Conservation (phyloP, 2,329 filamentous ascomycete species). For the Dactylellina parvicollis region DNA sequence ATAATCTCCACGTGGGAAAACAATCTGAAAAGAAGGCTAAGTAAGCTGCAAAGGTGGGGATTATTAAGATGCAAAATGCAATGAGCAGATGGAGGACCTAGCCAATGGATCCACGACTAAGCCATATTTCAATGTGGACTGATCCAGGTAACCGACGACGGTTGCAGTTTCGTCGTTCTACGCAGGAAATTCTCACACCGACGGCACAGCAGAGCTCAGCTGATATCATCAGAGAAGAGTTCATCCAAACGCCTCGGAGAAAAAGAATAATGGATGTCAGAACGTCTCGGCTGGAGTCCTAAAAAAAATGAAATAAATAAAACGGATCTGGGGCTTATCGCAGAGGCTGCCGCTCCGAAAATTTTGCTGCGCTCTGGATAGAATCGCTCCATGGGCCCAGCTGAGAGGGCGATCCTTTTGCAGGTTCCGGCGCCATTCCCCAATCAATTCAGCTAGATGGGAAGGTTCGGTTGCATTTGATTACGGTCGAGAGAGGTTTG, state of each 20-base stretch:
- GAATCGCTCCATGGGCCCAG: conserved; percentile 28
- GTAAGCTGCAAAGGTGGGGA: conserved; percentile 28
- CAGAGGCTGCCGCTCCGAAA: conserved; percentile 37
- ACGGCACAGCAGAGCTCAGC: conserved; percentile 49
- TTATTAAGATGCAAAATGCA: conserved; percentile 11
- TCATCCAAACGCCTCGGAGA: conserved; percentile 22
- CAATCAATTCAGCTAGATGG: conserved; percentile 36
- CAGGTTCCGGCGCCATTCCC: conserved; percentile 41
- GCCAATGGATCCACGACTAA: conserved; percentile 36
- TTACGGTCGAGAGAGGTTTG: conserved; percentile 44
- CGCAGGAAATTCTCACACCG: conserved; percentile 10
- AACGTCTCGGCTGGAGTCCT: conserved; percentile 46
- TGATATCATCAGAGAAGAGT: conserved; percentile 37
- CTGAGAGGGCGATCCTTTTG: conserved; percentile 41
- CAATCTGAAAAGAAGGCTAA: conserved; percentile 39
- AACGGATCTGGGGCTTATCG: conserved; percentile 44
- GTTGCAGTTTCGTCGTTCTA: conserved; percentile 40
- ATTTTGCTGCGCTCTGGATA: conserved; percentile 42
- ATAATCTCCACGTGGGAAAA: conserved; percentile 50
- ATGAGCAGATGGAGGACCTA: conserved; percentile 13
- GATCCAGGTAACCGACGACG: conserved; percentile 29
- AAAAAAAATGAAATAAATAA: conserved; percentile 6
- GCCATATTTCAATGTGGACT: conserved; percentile 46
- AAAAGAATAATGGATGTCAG: conserved; percentile 41
- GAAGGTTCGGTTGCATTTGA: conserved; percentile 47